Conservation (phyloP, 2,329 filamentous ascomycete species). For the Alternaria longipes region DNA sequence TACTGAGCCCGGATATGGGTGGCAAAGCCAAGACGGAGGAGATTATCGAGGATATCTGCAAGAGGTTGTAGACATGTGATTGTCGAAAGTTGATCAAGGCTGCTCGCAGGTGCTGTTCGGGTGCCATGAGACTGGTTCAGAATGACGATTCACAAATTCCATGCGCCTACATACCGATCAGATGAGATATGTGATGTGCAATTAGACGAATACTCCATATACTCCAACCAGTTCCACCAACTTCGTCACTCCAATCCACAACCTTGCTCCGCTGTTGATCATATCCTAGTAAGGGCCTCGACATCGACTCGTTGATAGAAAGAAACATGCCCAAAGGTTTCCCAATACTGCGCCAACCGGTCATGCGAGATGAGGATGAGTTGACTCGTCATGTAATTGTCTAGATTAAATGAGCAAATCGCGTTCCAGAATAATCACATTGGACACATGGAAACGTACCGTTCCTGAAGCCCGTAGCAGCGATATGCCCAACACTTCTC, state of each 20-base stretch:
- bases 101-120: too few species aligned
- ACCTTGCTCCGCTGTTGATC: not conserved
- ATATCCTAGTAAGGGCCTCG: slow-evolving; percentile 47
- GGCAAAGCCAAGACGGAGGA: slow-evolving; percentile 86
- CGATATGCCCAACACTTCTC: slow-evolving; percentile 78
- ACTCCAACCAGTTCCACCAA: not conserved
- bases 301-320: slow-evolving; percentile 60
- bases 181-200: not conserved
- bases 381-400: slow-evolving; percentile 77
- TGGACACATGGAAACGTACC: slow-evolving; percentile 63
- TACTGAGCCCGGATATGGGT: slow-evolving; percentile 89
- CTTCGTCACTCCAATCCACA: rapidly evolving
- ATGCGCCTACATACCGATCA: not conserved
- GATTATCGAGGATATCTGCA: slow-evolving; percentile 87
- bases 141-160: not conserved
- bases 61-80: not conserved
- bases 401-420: slow-evolving; percentile 55
- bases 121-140: not conserved
- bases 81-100: too few species aligned
- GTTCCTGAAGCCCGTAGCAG: slow-evolving; percentile 72
- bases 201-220: too few species aligned
- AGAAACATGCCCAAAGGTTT: slow-evolving; percentile 61
- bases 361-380: slow-evolving; percentile 82
- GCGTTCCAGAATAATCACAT: too few species aligned
- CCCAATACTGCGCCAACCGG: slow-evolving; percentile 83